Conservation (phyloP, 805 yeast species). For the Ogataea neopini region DNA sequence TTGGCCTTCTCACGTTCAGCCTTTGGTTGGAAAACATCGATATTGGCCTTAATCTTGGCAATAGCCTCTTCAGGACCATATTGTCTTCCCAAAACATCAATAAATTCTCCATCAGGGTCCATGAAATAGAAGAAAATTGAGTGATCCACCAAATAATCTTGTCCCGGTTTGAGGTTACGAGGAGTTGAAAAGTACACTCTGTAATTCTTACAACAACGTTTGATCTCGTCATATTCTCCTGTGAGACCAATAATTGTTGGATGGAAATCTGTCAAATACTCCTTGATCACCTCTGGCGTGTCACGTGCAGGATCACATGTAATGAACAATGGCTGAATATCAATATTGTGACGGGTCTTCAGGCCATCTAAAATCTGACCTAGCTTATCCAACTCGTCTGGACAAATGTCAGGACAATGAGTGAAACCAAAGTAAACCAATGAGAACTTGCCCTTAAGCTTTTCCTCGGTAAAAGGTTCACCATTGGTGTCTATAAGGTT, state of each 20-base stretch:
- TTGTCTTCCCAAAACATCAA: constrained; percentile 93
- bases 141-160: constrained; percentile 95
- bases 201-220: constrained; percentile 81
- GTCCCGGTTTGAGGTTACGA: constrained; percentile 89
- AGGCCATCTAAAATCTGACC: constrained; percentile 69
- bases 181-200: constrained; percentile 98
- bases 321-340: constrained; percentile 83
- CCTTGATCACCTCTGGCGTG: constrained; percentile 78
- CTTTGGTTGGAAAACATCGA: constrained; percentile 73
- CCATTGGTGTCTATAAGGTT: constrained; percentile 70
- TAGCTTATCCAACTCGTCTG: constrained; percentile 93
- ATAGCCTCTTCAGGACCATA: constrained; percentile 78
- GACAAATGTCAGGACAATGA: constrained; percentile 98
- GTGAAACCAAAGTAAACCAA: constrained; percentile 95
- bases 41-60: constrained; percentile 71
- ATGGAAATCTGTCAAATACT: constrained; percentile 86
- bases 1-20: constrained; percentile 67
- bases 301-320: constrained; percentile 98
- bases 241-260: constrained; percentile 88
- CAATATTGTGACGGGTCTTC: constrained; percentile 52
- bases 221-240: constrained; percentile 84
- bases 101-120: constrained; percentile 98
- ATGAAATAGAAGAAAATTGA: constrained; percentile 94
- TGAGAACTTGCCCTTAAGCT: constrained; percentile 77
- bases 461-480: constrained; percentile 70